Conservation (phyloP, 306 rosid species). For the Casuarina cunninghamiana region DNA sequence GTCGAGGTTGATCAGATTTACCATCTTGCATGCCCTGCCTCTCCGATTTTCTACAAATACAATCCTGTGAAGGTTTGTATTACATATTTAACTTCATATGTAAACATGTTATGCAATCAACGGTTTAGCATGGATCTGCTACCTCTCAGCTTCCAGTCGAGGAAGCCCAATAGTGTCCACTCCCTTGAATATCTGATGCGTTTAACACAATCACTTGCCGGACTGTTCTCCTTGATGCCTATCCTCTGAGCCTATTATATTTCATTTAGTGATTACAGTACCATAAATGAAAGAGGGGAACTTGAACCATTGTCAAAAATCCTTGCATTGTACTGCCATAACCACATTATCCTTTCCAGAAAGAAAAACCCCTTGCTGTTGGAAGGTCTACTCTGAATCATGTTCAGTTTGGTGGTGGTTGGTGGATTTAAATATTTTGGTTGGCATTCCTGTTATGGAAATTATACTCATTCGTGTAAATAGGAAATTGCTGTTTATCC, state of each 20-base stretch:
- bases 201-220: conserved; percentile 3
- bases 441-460: background rate
- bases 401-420: background rate
- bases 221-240: background rate
- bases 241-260: background rate
- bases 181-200: background rate
- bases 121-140: background rate
- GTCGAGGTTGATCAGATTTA: conserved; percentile 93
- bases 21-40: conserved; percentile 98
- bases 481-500: background rate
- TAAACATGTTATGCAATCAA: background rate
- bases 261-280: background rate
- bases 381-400: background rate
- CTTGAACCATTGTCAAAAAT: background rate
- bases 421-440: background rate
- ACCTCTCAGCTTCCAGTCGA: background rate
- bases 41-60: conserved; percentile 96
- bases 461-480: background rate
- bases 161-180: background rate
- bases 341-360: background rate
- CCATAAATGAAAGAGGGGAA: background rate
- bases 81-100: background rate
- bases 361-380: background rate
- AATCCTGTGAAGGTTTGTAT: conserved; percentile 85
- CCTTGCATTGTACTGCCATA: background rate